Base-by-base conservation (phyloP, 148 eudicot genomes). In the Chenopodium quinoa region DNA sequence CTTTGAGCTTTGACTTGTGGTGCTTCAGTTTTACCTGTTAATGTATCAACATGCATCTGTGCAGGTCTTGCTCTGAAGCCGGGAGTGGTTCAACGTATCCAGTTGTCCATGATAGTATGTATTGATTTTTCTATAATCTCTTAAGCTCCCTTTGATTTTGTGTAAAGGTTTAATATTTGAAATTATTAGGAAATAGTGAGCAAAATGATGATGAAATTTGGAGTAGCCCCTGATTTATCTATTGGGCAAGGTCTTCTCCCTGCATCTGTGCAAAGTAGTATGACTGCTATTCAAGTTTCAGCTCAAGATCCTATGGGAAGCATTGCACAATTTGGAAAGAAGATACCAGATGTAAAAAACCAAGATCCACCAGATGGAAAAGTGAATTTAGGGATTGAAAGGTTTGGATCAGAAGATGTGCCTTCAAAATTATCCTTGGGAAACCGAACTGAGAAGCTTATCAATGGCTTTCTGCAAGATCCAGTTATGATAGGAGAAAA, bases 61-160 rank as follows among this genome's bases (percentile, higher is more conserved):
- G 72, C 86, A 96, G 99, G 99, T 80, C 87, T 96, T 82, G 97
- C 95, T 78, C 76, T 94, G 84, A 96, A 96, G 90, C 99, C 98
- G 63, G 91, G 94, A 64, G 98, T 91, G 62, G 81, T 94, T 67
- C 83, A 89, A 79, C 95, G 86, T 81, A 89, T 92, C 84, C 99
- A 96, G 71, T 86, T 90, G 64, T 84, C 77, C 78, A 74, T 88
- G 67, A 81, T 89, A 77, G 98, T 94, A 94, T 76, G 89, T 87
- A 65, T 75, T 71, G 32, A 25, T 50, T 69, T 56, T 40, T 9
- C 63, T 72, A 22, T 71, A 9, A 17, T 71, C 25, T 76, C 44
- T 44, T 77, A 9, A 11, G 14, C 31, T 58, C 37, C 6, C 56
- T 58, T 4, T 73, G 23, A 48, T 14, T 25, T 47, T 52, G 76